Evolutionary conservation across 202 grass and related monocot genomes (phyloP), one percentile per base, ranked within the genome.

Genomic region (Elaeis oleifera): DNA sequence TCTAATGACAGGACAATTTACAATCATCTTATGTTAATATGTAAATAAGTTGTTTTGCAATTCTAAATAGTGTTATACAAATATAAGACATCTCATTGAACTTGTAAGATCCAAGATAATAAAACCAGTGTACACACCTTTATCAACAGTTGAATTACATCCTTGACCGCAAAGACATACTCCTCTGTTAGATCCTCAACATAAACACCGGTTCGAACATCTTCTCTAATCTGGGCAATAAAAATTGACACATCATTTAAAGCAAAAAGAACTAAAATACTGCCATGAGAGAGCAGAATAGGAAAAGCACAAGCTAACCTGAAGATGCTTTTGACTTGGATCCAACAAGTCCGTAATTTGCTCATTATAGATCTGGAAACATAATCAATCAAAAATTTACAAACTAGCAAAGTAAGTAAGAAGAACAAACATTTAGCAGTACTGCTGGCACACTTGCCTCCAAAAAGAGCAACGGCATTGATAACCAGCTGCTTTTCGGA

Each of bases 321-420:
- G 92, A 81, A 97, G 92, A 49, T 77, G 86, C 63, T 76, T 97
- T 58, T 70, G 79, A 0, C 69, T 54, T 7, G 92, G 84, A 54
- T 97, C 84, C 68, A 97, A 83, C 75, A 97, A 90, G 74, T 97
- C 92, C 50, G 92, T 97, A 71, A 97, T 97, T 72, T 97, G 92
- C 60, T 97, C 92, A 80, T 97, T 97, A 58, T 97, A 92, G 28
- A 97, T 97, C 92, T 97, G 82, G 59, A 75, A n/a, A 51, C 13
- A 31, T 5, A 44, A 8, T 63, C 67, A 53, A 20, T 24, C 27
- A 51, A 49, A 27, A 59, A 8, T 48, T 88, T 56, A 84, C 23
- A 79, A 64, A 67, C 48, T 74, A 15, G 48, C 26, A 63, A 25
- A 86, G 56, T 65, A 60, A 78, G 39, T 1, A 61, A 60, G 16